A percentile compares a stretch with the other conserved stretches of the same genome.
phyloP scores from a whole-genome alignment of 306 rosid species.

The Oxytropis ochrocephala region DNA sequence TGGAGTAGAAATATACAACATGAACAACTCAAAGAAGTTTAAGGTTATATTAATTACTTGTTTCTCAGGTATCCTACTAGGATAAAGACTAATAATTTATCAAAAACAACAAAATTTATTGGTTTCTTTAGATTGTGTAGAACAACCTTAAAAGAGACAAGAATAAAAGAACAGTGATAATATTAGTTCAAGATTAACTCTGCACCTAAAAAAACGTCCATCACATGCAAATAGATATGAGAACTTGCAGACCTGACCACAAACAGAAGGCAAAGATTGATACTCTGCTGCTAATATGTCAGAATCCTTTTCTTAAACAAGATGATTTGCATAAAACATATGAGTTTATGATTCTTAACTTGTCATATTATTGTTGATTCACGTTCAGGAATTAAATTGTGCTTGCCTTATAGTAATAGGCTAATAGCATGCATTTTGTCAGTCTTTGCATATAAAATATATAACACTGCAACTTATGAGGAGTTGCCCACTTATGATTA shows the following conservation, averaged over 20 bases:
- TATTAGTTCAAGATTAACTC: conserved; percentile 12
- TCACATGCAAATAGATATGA: neutral
- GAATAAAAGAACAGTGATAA: too few relatives aligned
- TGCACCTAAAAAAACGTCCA: neutral
- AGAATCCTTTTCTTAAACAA: conserved; percentile 33
- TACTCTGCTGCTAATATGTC: conserved; percentile 22
- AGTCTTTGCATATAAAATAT: too few relatives aligned
- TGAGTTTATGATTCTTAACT: conserved; percentile 36
- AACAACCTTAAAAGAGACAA: too few relatives aligned
- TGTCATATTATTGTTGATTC: conserved; percentile 16
- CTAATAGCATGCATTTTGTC: conserved; percentile 12
- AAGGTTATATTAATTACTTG: too few relatives aligned
- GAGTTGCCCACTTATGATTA: too few relatives aligned
- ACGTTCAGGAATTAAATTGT: conserved; percentile 11
- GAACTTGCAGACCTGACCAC: neutral
- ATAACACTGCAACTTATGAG: too few relatives aligned
- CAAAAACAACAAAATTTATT: too few relatives aligned
- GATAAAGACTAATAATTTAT: too few relatives aligned
- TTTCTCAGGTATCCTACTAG: too few relatives aligned
- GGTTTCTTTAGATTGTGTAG: too few relatives aligned
- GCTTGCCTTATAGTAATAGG: conserved; percentile 25
- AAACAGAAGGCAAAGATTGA: conserved; percentile 28
- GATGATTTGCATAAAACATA: conserved; percentile 17
- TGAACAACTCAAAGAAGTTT: neutral
- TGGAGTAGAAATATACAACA: neutral